phyloP scores from a whole-genome alignment of 129 eudicot species.

The Kitagawia praeruptora region DNA sequence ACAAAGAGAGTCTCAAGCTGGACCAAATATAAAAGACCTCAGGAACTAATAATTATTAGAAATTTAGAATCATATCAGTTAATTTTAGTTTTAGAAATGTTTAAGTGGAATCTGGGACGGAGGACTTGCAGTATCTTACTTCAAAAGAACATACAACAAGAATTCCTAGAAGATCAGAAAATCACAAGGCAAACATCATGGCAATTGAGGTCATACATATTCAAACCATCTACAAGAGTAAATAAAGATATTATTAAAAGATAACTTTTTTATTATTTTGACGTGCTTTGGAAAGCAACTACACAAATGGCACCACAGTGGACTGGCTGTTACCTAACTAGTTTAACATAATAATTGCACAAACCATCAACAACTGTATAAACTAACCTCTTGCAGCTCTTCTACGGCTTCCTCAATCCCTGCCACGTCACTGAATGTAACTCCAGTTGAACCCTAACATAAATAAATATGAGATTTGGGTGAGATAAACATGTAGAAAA shows the following conservation, averaged over 20 bases:
- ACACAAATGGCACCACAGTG: not conserved
- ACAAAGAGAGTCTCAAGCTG: not conserved
- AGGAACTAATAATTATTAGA: not conserved
- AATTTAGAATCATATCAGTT: not conserved
- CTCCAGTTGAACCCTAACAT: constrained; percentile 87
- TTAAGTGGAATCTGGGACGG: not conserved
- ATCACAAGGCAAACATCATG: not conserved
- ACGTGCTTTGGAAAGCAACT: not conserved
- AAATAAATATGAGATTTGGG: not conserved
- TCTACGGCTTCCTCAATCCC: constrained; percentile 95
- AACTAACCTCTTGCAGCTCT: constrained; percentile 89
- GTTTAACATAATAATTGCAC: not conserved
- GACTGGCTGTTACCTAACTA: not conserved
- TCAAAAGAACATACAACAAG: not conserved
- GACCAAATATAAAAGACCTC: not conserved
- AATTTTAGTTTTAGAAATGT: not conserved
- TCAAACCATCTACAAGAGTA: not conserved
- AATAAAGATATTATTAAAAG: not conserved
- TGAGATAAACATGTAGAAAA: constrained; percentile 1
- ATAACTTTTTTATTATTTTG: not conserved
- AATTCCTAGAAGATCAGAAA: not conserved
- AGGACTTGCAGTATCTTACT: not conserved
- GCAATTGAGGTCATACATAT: not conserved
- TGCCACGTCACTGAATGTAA: constrained; percentile 80
- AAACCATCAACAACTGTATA: not conserved